Evolutionary conservation across 495 filamentous ascomycete species (phyloP).

Genomic region (Clavariopsis aquatica): DNA sequence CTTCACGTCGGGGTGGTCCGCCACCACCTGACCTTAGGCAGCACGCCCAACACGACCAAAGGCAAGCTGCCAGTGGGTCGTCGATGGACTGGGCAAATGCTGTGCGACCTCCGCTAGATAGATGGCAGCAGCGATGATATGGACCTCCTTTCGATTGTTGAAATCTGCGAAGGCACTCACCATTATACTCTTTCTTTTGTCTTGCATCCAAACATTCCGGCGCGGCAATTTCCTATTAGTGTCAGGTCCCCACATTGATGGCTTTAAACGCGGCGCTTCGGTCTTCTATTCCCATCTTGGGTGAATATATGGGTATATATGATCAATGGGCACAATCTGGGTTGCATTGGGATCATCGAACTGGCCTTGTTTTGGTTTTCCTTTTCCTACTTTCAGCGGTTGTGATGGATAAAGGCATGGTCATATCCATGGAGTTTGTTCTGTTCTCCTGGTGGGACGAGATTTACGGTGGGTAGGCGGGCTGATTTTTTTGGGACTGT

Average conservation of each 20-base stretch:
- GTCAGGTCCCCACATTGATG: not conserved
- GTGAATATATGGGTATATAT: not conserved
- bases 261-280: not conserved
- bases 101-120: constrained; percentile 11
- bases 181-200: not conserved
- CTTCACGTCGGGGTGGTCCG: not conserved
- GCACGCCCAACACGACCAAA: constrained; percentile 20
- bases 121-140: constrained; percentile 12
- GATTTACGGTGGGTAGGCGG: too few relatives aligned
- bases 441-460: not conserved
- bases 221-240: not conserved
- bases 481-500: too few relatives aligned
- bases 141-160: not conserved
- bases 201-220: not conserved
- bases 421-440: not conserved
- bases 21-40: constrained; percentile 13
- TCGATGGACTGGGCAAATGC: constrained; percentile 20
- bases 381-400: not conserved
- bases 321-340: not conserved
- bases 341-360: not conserved
- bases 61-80: constrained; percentile 14
- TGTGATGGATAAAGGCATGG: not conserved
- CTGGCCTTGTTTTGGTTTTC: not conserved
- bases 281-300: not conserved
- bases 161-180: not conserved